A percentile compares a stretch with the other conserved stretches of the same genome.
phyloP scores from a whole-genome alignment of 345 rosid species.

The Euphorbia tirucalli region DNA sequence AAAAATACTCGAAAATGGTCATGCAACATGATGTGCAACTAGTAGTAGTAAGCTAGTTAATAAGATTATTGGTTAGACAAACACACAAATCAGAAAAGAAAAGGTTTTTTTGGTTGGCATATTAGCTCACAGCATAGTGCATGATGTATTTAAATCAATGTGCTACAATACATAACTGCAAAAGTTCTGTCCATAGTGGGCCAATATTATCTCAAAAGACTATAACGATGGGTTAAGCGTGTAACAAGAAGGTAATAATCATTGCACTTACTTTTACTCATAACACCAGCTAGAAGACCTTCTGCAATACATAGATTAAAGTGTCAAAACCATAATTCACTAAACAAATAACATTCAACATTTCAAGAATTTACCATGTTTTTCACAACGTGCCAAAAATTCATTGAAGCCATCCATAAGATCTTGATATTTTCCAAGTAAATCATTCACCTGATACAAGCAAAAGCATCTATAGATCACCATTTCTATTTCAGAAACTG shows the following conservation, averaged over 20 bases:
- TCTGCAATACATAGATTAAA: slow-evolving; percentile 51
- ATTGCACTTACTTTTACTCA: slow-evolving; percentile 75
- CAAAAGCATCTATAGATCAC: slow-evolving; percentile 18
- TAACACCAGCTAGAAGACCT: slow-evolving; percentile 77
- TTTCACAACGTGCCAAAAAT: slow-evolving; percentile 81
- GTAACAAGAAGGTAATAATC: slow-evolving; percentile 6
- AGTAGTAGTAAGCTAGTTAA: not conserved
- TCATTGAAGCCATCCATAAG: slow-evolving; percentile 81
- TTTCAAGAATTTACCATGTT: slow-evolving; percentile 53
- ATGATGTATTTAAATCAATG: not conserved
- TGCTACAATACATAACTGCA: not conserved
- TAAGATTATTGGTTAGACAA: no score
- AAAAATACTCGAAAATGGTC: not conserved
- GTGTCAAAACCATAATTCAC: slow-evolving; percentile 12
- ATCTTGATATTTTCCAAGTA: slow-evolving; percentile 80
- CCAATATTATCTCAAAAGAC: not conserved
- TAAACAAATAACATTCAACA: slow-evolving; percentile 17
- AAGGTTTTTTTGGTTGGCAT: not conserved
- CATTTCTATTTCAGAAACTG: slow-evolving; percentile 6
- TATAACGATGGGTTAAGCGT: not conserved
- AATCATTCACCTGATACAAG: slow-evolving; percentile 58
- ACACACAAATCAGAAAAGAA: no score
- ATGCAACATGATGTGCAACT: not conserved
- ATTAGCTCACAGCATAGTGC: not conserved
- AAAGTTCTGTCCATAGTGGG: not conserved